Evolutionary conservation across 2,329 filamentous ascomycete genomes (phyloP), one percentile per base, ranked within the genome.

Genomic region (Periglandula ipomoeae): DNA sequence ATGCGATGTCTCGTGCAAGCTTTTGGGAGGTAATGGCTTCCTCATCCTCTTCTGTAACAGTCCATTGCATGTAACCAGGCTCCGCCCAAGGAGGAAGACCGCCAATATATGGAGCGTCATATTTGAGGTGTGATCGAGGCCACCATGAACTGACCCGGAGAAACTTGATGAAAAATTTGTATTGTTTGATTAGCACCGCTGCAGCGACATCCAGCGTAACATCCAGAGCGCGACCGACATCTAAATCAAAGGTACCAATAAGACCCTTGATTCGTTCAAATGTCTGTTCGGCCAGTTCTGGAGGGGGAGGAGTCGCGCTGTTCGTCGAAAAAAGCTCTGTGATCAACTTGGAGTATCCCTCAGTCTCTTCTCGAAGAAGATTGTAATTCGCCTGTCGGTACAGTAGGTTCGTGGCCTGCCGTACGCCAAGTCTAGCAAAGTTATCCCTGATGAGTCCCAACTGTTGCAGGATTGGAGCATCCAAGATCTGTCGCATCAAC

Each of bases 351-450:
- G 93, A 90, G 63, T 95, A 98, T 37, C 94, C 93, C 68, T 98
- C 93, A 0, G 89, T 89, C 67, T 98, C 93, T 69, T 98, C 93
- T 40, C 93, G 84, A 19, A 98, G 73, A 7, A 98, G 72, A 60
- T 98, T 98, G 72, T 95, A 97, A 65, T 95, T 97, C 13, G 91
- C 89, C 67, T 97, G 93, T 52, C 90, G 85, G 65, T 98, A 98
- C 1, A 98, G 77, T 4, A 93, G 75, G 58, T 96, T 95, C 7
- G 93, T 98, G 44, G 90, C 87, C 61, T 94, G 89, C 48, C 91
- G 84, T 55, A 95, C 89, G 15, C 85, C 85, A 62, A 93, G 81
- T 56, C 84, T 84, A 50, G 79, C 74, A 64, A 97, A 98, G 5
- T 84, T 91, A n/a, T 85, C 81, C 44, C 89, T 81, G 44, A 95